Conservation (phyloP, 768 basidiomycete species). For the Serendipita vermifera region DNA sequence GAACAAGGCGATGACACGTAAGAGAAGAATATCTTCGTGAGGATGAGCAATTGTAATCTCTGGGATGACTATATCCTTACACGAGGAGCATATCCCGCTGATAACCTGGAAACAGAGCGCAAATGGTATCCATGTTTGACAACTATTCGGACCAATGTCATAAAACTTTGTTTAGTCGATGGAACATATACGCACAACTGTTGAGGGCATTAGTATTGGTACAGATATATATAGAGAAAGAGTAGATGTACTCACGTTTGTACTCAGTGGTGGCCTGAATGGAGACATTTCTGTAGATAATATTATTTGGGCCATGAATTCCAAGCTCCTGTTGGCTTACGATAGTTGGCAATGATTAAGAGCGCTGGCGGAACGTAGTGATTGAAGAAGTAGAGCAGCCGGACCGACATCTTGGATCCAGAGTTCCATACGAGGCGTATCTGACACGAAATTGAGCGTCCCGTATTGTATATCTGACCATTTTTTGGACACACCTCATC, state of each 20-base stretch:
- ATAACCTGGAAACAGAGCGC: not conserved
- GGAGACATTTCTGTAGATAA: not conserved
- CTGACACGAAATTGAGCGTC: not conserved
- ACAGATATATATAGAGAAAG: not conserved
- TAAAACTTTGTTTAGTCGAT: not conserved
- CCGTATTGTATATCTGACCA: too few species aligned
- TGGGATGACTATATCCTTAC: not conserved
- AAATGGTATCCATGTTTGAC: conserved; percentile 1
- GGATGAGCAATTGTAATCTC: not conserved
- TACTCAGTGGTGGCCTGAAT: not conserved
- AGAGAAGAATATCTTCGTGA: not conserved
- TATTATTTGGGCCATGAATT: not conserved
- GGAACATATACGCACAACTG: conserved; percentile 1
- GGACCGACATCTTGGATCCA: not conserved
- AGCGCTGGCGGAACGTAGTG: not conserved
- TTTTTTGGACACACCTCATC: not conserved
- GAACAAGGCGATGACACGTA: not conserved
- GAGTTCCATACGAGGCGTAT: not conserved
- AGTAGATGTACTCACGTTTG: not conserved
- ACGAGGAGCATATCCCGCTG: conserved; percentile 2
- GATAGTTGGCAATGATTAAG: not conserved
- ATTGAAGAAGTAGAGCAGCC: not conserved
- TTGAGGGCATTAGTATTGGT: not conserved
- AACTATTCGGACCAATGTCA: not conserved
- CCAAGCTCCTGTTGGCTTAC: not conserved